phyloP scores from a whole-genome alignment of 2,329 filamentous ascomycete species.

The Paecilomyces niveus region DNA sequence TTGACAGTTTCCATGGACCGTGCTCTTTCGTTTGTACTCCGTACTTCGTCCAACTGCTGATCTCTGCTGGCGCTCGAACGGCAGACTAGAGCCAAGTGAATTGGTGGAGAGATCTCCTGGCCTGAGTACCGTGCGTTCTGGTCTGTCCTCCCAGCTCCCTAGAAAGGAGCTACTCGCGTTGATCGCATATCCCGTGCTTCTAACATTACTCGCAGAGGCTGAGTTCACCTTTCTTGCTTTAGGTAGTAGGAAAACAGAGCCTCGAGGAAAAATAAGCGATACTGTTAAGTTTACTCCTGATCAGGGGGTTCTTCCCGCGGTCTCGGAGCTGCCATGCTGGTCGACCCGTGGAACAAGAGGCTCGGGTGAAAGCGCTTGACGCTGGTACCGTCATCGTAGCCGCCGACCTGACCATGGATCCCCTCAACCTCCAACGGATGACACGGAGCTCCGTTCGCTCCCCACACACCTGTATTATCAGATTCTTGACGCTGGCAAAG shows the following conservation, averaged over 20 bases:
- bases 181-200: background rate
- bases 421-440: background rate
- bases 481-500: background rate
- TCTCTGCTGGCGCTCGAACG: background rate
- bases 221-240: background rate
- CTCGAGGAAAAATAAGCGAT: too few species aligned
- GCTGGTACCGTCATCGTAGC: background rate
- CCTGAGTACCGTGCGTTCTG: background rate
- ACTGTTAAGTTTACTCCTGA: too few species aligned
- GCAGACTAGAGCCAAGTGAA: background rate
- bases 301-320: too few species aligned
- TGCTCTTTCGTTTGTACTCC: background rate
- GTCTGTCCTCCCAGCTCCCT: background rate
- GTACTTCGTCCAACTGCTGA: background rate
- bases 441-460: background rate
- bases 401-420: background rate
- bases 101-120: background rate
- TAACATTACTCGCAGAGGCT: background rate
- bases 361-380: background rate
- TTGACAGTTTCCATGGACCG: background rate
- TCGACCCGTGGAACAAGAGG: background rate
- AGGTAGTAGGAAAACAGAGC: background rate
- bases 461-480: background rate
- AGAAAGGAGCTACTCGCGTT: background rate
- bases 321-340: background rate